These are phyloP conservation scores for Ophiosphaerella herpotricha DNA, from an alignment of 2,329 filamentous ascomycete species.

Conservation along the genomic window DNA sequence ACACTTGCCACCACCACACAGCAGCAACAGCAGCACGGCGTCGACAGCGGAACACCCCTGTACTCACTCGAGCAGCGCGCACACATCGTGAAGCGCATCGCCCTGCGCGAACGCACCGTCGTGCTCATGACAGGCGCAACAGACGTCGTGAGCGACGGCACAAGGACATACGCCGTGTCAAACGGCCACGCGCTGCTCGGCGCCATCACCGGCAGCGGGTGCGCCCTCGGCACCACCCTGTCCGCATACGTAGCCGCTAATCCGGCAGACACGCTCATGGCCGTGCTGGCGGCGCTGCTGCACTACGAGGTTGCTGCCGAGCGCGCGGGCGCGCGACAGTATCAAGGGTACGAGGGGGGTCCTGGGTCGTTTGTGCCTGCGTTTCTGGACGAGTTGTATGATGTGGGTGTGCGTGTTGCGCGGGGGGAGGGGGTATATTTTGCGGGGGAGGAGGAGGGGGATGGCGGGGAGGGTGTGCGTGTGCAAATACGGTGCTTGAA, in stretches of 20 bases:
- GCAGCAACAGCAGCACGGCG: conserved; percentile 83
- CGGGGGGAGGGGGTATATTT: conserved; percentile 13
- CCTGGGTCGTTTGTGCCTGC: conserved; percentile 86
- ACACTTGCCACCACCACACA: conserved; percentile 48
- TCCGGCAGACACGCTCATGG: conserved; percentile 57
- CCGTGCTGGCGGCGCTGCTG: conserved; percentile 72
- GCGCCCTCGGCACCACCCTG: conserved; percentile 80
- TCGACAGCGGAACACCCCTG: conserved; percentile 72
- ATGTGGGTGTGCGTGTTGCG: conserved; percentile 13
- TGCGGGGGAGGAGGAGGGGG: conserved; percentile 13
- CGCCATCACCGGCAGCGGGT: conserved; percentile 75
- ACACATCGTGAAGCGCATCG: conserved; percentile 67
- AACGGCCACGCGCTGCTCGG: conserved; percentile 79
- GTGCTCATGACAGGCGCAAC: conserved; percentile 80
- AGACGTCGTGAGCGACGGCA: conserved; percentile 79
- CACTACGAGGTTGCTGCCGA: conserved; percentile 81
- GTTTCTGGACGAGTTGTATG: conserved; percentile 74
- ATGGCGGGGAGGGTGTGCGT: conserved; percentile 7
- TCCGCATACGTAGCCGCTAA: conserved; percentile 69
- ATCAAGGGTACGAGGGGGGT: conserved; percentile 73
- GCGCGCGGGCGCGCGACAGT: conserved; percentile 58
- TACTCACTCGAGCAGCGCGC: conserved; percentile 61
- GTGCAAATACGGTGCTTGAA: conserved; percentile 25
- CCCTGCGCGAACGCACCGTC: conserved; percentile 69
- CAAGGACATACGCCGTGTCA: conserved; percentile 66